A percentile compares a stretch with the other conserved stretches of the same genome.
phyloP scores from a whole-genome alignment of 1,139 yeast genomes.

The Nakaseomyces glabratus region DNA sequence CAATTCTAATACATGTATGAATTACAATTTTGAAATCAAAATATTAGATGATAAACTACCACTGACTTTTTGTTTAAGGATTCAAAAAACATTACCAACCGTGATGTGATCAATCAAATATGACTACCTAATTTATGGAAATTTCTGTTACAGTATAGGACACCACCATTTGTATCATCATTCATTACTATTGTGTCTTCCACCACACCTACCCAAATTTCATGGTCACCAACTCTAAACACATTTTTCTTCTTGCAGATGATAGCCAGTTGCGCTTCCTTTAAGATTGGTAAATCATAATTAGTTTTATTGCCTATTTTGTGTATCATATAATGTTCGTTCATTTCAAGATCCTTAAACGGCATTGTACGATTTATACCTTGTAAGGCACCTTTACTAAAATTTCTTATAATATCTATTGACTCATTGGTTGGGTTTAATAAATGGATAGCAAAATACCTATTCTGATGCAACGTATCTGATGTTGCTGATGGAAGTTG shows the following conservation, averaged over 20 bases:
- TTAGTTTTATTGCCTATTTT: constrained; percentile 15
- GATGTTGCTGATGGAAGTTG: constrained; percentile 80
- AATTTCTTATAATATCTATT: constrained; percentile 46
- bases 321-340: constrained; percentile 25
- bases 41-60: no score
- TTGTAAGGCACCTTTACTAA: constrained; percentile 48
- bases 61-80: no score
- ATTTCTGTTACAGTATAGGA: constrained; percentile 53
- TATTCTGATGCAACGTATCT: constrained; percentile 45
- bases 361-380: constrained; percentile 32
- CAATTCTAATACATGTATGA: no score
- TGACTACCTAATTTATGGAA: constrained; percentile 59
- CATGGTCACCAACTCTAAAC: constrained; percentile 66
- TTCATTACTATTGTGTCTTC: constrained; percentile 39
- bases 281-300: constrained; percentile 47
- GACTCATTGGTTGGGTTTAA: constrained; percentile 50
- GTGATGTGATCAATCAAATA: no score
- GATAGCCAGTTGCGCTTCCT: constrained; percentile 51
- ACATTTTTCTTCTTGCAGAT: constrained; percentile 51
- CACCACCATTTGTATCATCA: constrained; percentile 44
- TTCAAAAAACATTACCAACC: no score
- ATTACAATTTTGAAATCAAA: no score
- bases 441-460: constrained; percentile 63
- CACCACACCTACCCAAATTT: constrained; percentile 75
- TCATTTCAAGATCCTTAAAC: constrained; percentile 33